Evolutionary conservation across 805 yeast species (phyloP), one percentile per base, ranked within the genome.

Genomic region (Wickerhamiella slavikovae): DNA sequence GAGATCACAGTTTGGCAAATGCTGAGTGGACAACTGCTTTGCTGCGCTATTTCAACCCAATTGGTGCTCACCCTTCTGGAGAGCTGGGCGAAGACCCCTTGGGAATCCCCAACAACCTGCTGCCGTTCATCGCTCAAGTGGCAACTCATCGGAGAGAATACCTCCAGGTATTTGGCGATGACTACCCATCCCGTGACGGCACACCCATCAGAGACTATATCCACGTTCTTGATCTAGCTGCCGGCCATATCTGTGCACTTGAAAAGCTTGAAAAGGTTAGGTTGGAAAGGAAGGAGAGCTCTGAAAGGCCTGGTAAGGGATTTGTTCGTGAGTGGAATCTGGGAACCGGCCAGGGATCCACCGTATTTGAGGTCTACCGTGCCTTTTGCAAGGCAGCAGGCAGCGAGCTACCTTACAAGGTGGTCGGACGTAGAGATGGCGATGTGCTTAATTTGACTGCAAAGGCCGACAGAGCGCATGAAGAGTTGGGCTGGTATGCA

Each of bases 61-160:
- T 75, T 39, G 91, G 91, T 22, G 85, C 89, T 12, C 91, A 77
- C 46, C 77, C 83, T 3, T 67, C 79, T 2, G 89, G 89, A 9
- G 51, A 68, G 21, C 59, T 77, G 35, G 91, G 91, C 22, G 91
- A 78, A 44, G 83, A 76, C 47, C 83, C 83, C 5, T 55, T 66
- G 35, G 83, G 83, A 10, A 59, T 68, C 29, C 85, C 91, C 28
- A 74, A 73, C 52, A 76, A 77, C 41, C 52, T 77, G 40, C 56
- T 78, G 38, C 89, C 89, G 3, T 71, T 56, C 46, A 57, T 77
- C 45, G 77, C 82, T 3, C 80, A 75, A 48, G 83, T 75, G 8
- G 85, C 85, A 12, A 62, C 65, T 28, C 78, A 78, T 13, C 62
- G 77, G 45, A 58, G 76, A 28, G 71, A 68, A 24, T 66, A 71